Base-by-base conservation (phyloP, 148 eudicot species). In the Chenopodium berlandieri region DNA sequence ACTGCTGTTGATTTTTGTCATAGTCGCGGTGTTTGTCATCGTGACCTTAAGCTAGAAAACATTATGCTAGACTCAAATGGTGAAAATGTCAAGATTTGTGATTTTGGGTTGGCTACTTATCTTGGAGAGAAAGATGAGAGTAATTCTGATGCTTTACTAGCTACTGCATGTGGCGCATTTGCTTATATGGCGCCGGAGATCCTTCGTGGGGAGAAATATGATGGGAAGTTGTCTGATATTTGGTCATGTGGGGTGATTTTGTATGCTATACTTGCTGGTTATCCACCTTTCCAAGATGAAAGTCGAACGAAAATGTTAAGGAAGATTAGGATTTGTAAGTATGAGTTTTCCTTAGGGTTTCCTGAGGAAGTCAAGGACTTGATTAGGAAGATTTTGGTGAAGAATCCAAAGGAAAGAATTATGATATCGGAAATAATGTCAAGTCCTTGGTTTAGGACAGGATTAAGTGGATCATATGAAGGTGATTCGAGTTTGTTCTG, bases 211-310 rank as follows among this genome's bases (percentile, higher is more conserved):
- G 79, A 84, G 25, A 76, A 79, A 4, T 90, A 90, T 80, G 84
- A 88, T 47, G 92, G 90, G 0, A 82, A 66, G 5, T 88, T 83
- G 40, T 66, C 86, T 1, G 91, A 90, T 79, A 80, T 83, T 19
- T 90, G 93, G 93, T 90, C 93, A 0, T 90, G 93, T 79, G 93
- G 93, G 4, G 93, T 90, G 60, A 81, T 89, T 14, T 82, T 89
- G 4, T 90, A 60, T 32, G 81, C 81, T 5, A 74, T 90, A 52
- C 52, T 87, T 16, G 80, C 84, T 0, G 93, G 91, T 7, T 82
- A 78, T 65, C 83, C 86, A 8, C 93, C 93, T 4, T 90, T 90
- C 58, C 90, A 86, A 74, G 90, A 87, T 48, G 84, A 81, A 40
- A 89, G 85, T 70, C 75, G 87, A 40, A 86, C 82, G 84, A 68